These are phyloP conservation scores for Aureobasidium sp. DNA, from an alignment of 2,329 filamentous ascomycete genomes.

Conservation along the genomic window DNA sequence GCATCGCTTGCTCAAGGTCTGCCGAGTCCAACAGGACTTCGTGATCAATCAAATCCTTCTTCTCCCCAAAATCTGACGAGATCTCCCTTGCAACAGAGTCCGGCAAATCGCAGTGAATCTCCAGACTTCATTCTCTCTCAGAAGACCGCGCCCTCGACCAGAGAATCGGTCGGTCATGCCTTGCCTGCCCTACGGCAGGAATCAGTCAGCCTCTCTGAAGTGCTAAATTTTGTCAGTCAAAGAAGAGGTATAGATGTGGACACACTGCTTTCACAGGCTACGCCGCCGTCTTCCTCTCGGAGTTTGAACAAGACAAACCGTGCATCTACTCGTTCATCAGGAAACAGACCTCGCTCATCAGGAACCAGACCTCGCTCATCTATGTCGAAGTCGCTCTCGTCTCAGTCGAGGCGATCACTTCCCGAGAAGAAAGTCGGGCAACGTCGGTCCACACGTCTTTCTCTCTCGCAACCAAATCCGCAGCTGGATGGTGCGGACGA, in stretches of 20 bases:
- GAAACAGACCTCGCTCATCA: not conserved
- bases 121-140: constrained; percentile 3
- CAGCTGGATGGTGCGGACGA: not conserved
- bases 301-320: not conserved
- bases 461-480: not conserved
- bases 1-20: not conserved
- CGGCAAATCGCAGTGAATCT: not conserved
- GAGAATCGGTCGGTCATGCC: not conserved
- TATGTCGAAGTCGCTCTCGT: not conserved
- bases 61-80: not conserved
- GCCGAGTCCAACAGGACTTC: not conserved
- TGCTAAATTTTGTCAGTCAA: constrained; percentile 1
- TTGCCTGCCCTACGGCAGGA: not conserved
- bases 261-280: not conserved
- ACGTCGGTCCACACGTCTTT: not conserved
- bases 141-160: not conserved
- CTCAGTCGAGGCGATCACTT: not conserved
- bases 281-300: not conserved
- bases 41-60: not conserved
- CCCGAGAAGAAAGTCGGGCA: not conserved
- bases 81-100: not conserved
- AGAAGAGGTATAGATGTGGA: not conserved
- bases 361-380: not conserved
- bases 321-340: not conserved
- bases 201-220: not conserved